Evolutionary conservation across 805 yeast species (phyloP).

Genomic region (Pichia exigua): DNA sequence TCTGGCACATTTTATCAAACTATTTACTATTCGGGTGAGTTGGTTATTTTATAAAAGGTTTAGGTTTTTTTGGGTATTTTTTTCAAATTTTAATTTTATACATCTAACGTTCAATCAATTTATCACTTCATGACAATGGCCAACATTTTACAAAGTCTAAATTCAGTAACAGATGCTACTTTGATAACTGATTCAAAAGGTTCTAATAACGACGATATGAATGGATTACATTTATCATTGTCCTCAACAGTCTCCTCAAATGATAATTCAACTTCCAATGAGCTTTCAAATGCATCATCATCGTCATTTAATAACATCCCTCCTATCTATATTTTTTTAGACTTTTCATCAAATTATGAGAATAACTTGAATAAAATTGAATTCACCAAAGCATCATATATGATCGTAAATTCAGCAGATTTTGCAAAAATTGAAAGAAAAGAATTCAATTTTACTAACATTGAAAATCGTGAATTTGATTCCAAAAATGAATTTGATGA

Average conservation of each 20-base stretch:
- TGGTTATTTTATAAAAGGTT: neutral
- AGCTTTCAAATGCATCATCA: neutral
- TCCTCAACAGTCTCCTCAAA: neutral
- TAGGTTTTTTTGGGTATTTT: neutral
- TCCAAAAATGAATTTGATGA: neutral
- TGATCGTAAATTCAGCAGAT: neutral
- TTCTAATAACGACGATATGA: neutral
- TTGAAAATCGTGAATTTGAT: neutral
- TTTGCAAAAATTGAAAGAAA: neutral
- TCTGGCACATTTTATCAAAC: neutral
- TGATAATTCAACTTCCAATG: neutral
- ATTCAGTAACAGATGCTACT: neutral
- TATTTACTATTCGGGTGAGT: neutral
- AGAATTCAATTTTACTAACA: neutral
- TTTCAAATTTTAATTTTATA: neutral
- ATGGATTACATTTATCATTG: neutral
- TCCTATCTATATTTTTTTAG: neutral
- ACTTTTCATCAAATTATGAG: neutral
- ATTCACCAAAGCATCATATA: slow-evolving; percentile 2
- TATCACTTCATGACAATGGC: neutral
- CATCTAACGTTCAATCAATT: neutral
- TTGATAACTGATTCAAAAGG: neutral
- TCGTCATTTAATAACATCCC: neutral
- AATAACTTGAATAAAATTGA: slow-evolving; percentile 3
- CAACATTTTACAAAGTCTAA: neutral